A percentile compares a stretch with the other conserved stretches of the same genome.
Conservation (phyloP, 176 grass and related monocot species). For the Bromus sterilis region DNA sequence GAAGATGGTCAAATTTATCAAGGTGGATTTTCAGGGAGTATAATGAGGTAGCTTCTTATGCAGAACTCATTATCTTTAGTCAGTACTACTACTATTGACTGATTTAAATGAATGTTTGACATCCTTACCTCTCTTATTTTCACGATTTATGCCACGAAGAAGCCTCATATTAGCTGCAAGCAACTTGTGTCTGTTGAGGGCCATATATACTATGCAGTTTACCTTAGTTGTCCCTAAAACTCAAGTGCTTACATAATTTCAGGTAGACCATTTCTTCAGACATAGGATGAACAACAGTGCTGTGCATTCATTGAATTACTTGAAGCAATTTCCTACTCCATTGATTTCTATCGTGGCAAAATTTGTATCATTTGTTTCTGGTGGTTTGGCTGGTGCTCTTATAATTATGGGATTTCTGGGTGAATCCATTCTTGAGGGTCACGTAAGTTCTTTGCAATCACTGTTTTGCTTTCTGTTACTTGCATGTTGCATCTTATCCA, state of each 20-base stretch:
- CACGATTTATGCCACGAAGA: neutral
- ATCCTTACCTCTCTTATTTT: neutral
- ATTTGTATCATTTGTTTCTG: constrained; percentile 98
- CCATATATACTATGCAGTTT: neutral
- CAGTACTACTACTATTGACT: neutral
- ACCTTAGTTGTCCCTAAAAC: neutral
- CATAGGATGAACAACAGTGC: constrained; percentile 89
- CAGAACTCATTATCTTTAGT: neutral
- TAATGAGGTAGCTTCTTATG: constrained; percentile 69
- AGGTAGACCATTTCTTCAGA: constrained; percentile 98
- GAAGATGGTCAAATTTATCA: constrained; percentile 95
- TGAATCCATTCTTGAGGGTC: constrained; percentile 90
- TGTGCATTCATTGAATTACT: constrained; percentile 83
- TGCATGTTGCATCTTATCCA: neutral
- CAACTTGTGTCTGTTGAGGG: neutral
- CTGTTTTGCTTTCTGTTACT: neutral
- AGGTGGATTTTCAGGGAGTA: constrained; percentile 98
- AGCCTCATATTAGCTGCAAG: constrained; percentile 3
- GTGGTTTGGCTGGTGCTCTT: constrained; percentile 86
- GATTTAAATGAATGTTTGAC: neutral
- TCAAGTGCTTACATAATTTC: constrained; percentile 18
- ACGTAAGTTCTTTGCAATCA: constrained; percentile 44
- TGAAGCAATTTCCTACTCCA: constrained; percentile 96
- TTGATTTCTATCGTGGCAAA: constrained; percentile 87
- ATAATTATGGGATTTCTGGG: constrained; percentile 88